phyloP scores from a whole-genome alignment of 768 basidiomycete species.

The Russula sp. region DNA sequence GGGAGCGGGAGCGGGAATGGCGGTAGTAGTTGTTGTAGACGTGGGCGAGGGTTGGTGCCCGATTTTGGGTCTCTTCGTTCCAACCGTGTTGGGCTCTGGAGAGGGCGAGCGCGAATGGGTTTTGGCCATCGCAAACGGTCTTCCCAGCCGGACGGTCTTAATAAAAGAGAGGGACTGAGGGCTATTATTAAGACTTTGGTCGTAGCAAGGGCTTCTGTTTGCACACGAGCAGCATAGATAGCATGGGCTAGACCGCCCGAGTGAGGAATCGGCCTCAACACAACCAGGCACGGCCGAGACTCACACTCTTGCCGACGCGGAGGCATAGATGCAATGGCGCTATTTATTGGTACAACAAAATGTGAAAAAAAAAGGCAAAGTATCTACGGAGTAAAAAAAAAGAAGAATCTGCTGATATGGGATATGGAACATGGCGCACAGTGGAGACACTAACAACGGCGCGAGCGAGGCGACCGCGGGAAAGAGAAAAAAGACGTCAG shows the following conservation, averaged over 20 bases:
- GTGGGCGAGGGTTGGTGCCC: constrained; percentile 27
- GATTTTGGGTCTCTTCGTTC: constrained; percentile 34
- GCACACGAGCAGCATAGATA: neutral
- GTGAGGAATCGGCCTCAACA: neutral
- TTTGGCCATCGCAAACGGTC: constrained; percentile 33
- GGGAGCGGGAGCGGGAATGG: neutral
- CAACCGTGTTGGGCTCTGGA: constrained; percentile 30
- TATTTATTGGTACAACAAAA: constrained; percentile 19
- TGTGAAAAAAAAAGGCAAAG: neutral
- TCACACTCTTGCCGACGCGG: neutral
- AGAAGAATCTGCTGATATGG: neutral
- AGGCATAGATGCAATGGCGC: neutral
- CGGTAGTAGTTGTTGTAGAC: neutral
- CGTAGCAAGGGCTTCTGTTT: neutral
- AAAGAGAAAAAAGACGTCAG: neutral
- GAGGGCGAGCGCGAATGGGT: constrained; percentile 42
- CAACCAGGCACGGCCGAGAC: neutral
- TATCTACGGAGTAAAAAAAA: neutral
- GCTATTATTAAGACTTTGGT: neutral
- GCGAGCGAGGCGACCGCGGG: neutral
- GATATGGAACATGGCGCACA: neutral
- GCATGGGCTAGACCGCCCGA: constrained; percentile 10
- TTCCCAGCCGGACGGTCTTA: neutral
- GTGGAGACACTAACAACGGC: neutral
- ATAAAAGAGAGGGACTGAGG: neutral